Conservation (phyloP, 75 land plant species). For the Pinus tabuliformis region DNA sequence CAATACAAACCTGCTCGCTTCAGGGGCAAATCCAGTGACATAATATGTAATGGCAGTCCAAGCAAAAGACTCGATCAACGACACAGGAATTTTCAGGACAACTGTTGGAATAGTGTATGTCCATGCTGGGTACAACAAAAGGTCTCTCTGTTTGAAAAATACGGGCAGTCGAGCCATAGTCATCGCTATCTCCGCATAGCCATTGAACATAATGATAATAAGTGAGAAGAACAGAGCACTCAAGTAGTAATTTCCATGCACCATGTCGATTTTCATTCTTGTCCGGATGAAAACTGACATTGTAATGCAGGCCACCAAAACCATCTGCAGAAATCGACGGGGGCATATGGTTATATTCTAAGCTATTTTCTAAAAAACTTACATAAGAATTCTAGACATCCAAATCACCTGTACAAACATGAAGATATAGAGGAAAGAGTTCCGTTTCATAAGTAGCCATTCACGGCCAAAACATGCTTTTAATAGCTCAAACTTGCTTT, state of each 20-base stretch:
- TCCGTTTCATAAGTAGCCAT: slow-evolving; percentile 41
- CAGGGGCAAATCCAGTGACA: slow-evolving; percentile 60
- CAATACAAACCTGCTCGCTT: slow-evolving; percentile 42
- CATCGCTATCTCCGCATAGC: slow-evolving; percentile 56
- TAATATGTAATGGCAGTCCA: slow-evolving; percentile 67
- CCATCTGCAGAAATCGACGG: neutral
- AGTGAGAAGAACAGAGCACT: slow-evolving; percentile 62
- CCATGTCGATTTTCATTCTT: slow-evolving; percentile 34
- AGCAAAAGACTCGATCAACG: slow-evolving; percentile 38
- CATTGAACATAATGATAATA: slow-evolving; percentile 50
- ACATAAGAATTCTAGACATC: neutral
- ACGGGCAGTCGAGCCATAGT: slow-evolving; percentile 53
- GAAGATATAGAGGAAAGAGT: slow-evolving; percentile 45
- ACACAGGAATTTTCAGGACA: slow-evolving; percentile 52
- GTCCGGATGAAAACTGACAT: slow-evolving; percentile 75
- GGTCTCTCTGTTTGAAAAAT: slow-evolving; percentile 67
- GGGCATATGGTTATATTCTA: neutral
- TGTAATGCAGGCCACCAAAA: slow-evolving; percentile 12
- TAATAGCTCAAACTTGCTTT: slow-evolving; percentile 33
- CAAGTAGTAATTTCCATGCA: slow-evolving; percentile 42
- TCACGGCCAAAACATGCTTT: slow-evolving; percentile 38
- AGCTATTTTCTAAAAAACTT: neutral
- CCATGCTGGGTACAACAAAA: slow-evolving; percentile 75
- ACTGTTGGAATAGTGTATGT: slow-evolving; percentile 57
- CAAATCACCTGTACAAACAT: slow-evolving; percentile 34